phyloP scores from a whole-genome alignment of 23 red algal genomes.

The Gracilaria caudata region DNA sequence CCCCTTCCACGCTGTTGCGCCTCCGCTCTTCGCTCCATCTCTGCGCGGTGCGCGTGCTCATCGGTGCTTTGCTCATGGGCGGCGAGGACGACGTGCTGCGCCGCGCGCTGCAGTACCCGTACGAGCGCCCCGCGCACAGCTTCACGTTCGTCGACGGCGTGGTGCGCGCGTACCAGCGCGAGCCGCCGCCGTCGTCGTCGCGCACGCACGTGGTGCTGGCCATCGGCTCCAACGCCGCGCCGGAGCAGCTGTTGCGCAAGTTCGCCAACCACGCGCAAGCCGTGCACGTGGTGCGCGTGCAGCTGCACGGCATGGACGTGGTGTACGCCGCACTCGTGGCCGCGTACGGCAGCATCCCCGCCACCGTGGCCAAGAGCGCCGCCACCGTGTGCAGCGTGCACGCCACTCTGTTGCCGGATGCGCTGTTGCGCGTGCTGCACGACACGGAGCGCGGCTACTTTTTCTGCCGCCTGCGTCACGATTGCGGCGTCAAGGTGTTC shows the following conservation, averaged over 20 bases:
- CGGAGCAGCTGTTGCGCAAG: slow-evolving; percentile 62
- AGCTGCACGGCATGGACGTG: slow-evolving; percentile 24
- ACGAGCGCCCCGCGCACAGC: slow-evolving; percentile 22
- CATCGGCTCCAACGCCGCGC: slow-evolving; percentile 69
- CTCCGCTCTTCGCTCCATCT: too few relatives aligned
- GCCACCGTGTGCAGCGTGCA: slow-evolving; percentile 5
- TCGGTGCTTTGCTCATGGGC: too few relatives aligned
- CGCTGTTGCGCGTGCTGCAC: slow-evolving; percentile 1
- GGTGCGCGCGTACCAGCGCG: background rate
- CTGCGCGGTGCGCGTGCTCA: too few relatives aligned
- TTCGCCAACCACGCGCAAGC: background rate
- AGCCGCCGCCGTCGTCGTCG: background rate
- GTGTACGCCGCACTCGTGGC: slow-evolving; percentile 32
- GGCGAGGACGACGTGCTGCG: background rate
- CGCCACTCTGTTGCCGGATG: background rate
- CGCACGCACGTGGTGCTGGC: slow-evolving; percentile 13
- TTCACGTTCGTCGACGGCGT: slow-evolving; percentile 34
- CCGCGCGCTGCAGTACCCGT: slow-evolving; percentile 43
- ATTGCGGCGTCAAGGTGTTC: background rate
- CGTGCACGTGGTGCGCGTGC: slow-evolving; percentile 34
- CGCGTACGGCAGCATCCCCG: slow-evolving; percentile 54
- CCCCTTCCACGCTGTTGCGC: too few relatives aligned
- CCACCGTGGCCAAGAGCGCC: slow-evolving; percentile 3
- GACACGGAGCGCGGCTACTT: slow-evolving; percentile 20
- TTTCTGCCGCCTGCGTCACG: background rate